phyloP scores from a whole-genome alignment of 176 grass and related monocot species.

The Cocos nucifera region DNA sequence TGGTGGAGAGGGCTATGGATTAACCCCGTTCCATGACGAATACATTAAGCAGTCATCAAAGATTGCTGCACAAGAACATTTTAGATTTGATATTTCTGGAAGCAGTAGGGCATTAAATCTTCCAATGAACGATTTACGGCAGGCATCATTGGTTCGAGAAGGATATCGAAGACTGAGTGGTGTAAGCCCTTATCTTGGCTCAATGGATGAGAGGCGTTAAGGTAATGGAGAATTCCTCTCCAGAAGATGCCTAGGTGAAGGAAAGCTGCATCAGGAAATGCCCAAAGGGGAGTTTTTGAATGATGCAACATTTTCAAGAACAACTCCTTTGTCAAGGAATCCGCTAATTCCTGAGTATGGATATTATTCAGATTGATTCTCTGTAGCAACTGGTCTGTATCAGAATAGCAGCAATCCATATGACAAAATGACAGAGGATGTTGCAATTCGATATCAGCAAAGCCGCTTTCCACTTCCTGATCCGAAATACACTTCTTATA shows the following conservation, averaged over 20 bases:
- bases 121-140: slow-evolving; percentile 22
- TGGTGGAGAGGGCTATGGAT: slow-evolving; percentile 25
- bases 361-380: slow-evolving; percentile 8
- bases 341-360: slow-evolving; percentile 12
- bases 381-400: slow-evolving; percentile 17
- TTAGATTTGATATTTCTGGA: slow-evolving; percentile 22
- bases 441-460: slow-evolving; percentile 25
- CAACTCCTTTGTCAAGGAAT: slow-evolving; percentile 15
- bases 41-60: slow-evolving; percentile 5
- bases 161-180: slow-evolving; percentile 9
- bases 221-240: slow-evolving; percentile 17
- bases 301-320: slow-evolving; percentile 28
- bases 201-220: slow-evolving; percentile 19
- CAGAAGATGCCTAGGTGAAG: slow-evolving; percentile 27
- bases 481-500: slow-evolving; percentile 15
- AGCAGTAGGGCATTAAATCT: slow-evolving; percentile 7
- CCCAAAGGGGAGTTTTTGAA: slow-evolving; percentile 7
- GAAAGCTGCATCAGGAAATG: slow-evolving; percentile 15
- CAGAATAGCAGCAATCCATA: slow-evolving; percentile 15
- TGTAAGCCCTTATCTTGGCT: slow-evolving; percentile 10
- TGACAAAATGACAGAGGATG: slow-evolving; percentile 9
- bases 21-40: slow-evolving; percentile 11
- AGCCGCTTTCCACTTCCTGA: slow-evolving; percentile 11
- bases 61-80: slow-evolving; percentile 16
- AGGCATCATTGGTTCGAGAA: slow-evolving; percentile 24